Evolutionary conservation across 768 basidiomycete genomes (phyloP).

Genomic region (Strobilomyces dryophilus): DNA sequence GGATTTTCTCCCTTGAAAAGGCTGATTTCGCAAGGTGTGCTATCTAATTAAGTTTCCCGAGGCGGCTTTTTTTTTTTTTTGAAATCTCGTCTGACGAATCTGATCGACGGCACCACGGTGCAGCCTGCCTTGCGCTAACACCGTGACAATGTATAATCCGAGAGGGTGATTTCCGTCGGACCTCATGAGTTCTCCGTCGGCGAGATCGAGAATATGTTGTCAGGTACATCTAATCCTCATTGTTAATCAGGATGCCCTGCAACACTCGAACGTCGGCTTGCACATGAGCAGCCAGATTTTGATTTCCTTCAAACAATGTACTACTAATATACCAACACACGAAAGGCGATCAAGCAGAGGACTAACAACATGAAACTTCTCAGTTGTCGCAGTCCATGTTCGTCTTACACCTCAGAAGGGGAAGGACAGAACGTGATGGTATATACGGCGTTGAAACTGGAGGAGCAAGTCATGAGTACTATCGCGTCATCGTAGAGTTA

Average conservation of each 20-base stretch:
- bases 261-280: no score
- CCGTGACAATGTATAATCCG: neutral
- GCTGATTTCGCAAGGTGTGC: no score
- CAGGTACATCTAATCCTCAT: neutral
- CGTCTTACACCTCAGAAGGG: conserved; percentile 1
- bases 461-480: conserved; percentile 43
- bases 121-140: neutral
- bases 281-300: no score
- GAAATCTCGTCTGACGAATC: no score
- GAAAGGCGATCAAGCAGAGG: neutral
- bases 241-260: neutral
- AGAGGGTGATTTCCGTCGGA: neutral
- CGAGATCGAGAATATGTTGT: no score
- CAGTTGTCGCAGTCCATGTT: no score
- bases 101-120: no score
- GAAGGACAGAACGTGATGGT: conserved; percentile 45
- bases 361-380: neutral
- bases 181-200: neutral
- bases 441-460: conserved; percentile 35
- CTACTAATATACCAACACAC: neutral
- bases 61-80: no score
- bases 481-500: conserved; percentile 52
- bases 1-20: no score
- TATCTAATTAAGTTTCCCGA: no score
- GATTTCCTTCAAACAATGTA: neutral